Evolutionary conservation across 1,284 basidiomycete species (phyloP), one percentile per base, ranked within the genome.

Genomic region (Austroboletus rostrupii): DNA sequence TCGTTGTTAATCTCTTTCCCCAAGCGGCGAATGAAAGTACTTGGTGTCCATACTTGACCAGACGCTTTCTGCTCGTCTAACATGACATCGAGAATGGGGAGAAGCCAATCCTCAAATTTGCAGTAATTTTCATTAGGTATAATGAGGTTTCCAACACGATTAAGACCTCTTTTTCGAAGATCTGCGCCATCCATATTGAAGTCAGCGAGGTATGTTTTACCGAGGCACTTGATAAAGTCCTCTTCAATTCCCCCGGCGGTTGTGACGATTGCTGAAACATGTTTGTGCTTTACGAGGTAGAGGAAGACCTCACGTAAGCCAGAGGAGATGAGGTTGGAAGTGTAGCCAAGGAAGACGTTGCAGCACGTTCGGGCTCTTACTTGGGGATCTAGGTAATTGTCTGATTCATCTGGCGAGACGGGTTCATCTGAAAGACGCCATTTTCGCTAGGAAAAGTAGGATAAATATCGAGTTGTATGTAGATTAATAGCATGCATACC

Each of bases 71-170:
- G 97, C 67, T 99, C 97, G 17, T 74, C 80, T 28, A 97, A 79
- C 93, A 99, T 93, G 39, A 76, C 69, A 66, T 99, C 90, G 38
- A 99, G 79, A 52, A 98, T 93, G 2, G 97, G 97, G 45, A 86
- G 88, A 12, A 99, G 81, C 97, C 97, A 99, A 68, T 99, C 96
- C 70, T 99, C 97, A 60, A 99, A 99, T 64, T 91, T 90, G 82
- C 97, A 98, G 70, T 99, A 99, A 67, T 99, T 99, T 62, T 97
- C 94, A 67, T 99, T 99, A 13, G 97, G 97, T 1, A 99, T 87
- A 49, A 99, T 75, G 37, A 99, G 79, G 64, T 99, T 99, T n/a
- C 97, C 97, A 57, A 99, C 96, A 28, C 97, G 83, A 64, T 99
- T 99, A 76, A 99, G 84, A 19, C 97, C 97, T 56, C 82, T 82